Evolutionary conservation across 345 rosid species (phyloP), one percentile per base, ranked within the genome.

Genomic region (Eucalyptus caleyi): DNA sequence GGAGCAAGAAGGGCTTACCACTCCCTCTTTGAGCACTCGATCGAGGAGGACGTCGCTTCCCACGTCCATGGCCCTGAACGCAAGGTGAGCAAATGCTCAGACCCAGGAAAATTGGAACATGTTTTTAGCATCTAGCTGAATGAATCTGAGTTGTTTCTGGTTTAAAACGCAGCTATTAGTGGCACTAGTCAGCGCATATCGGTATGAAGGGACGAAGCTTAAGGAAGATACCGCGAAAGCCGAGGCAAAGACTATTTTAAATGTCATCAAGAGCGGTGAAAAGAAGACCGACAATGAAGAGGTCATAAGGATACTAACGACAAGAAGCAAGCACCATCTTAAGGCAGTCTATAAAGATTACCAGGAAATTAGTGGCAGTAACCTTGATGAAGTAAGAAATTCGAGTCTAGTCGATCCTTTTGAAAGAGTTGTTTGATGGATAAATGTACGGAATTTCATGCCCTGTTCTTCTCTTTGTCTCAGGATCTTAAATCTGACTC

Each of bases 1-100:
- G 98, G 97, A 82, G 99, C 97, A 40, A 95, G 99, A 34, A 96
- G 92, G 93, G 99, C 99, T 56, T 98, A 98, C 72, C 99, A 95
- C 93, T 97, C 99, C 87, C 97, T 98, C 60, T 96, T 94, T 42
- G 95, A 95, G 88, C 96, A 91, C 82, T 97, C 98, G 21, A 90
- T 98, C 19, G 98, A 98, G 90, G 99, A 98, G 92, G 95, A 98
- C 51, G 93, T 98, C 49, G 95, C 96, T 56, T 87, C 93, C 88
- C 94, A 94, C 54, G 53, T 95, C 91, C 88, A 86, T 42, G 95
- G 93, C 88, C 50, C 92, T 27, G 91, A 91, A 42, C 93, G 96
- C 56, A 95, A 95, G 96, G 98, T 96, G 53, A 67, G 50, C 23
- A 42, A 40, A n/a, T 49, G 86, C 62, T 69, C 26, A 14, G 3